Evolutionary conservation across 2,329 filamentous ascomycete genomes (phyloP), one percentile per base, ranked within the genome.

Genomic region (Cladosporium sp.): DNA sequence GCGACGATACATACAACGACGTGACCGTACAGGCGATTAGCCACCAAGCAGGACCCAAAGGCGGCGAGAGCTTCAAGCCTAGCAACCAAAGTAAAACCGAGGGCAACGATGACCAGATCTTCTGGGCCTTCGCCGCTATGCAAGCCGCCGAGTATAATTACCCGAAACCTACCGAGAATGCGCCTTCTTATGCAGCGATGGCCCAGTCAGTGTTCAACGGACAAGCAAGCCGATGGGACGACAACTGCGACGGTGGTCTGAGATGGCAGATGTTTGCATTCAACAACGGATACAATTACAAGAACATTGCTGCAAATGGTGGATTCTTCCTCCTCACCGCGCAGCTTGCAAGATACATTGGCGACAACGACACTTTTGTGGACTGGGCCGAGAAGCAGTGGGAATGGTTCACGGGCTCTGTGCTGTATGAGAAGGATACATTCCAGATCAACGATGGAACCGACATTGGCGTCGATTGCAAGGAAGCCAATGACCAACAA

Each of bases 1-100:
- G 81, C 49, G 84, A 87, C 64, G 62, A 69, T 4, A 76, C 75
- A 48, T 86, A 83, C 68, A 85, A 86, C 65, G 62, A 75, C 7
- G 72, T 79, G 9, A 69, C 81, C 11, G 79, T 72, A 49, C 61
- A 80, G 54, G 80, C 76, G 2, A 68, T 86, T 60, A 62, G 80
- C 12, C 77, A 76, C 60, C 82, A 85, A 62, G 72, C 75, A 18
- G 82, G 81, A 11, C 68, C 75, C n/a, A 71, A 73, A 51, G 68
- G 75, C n/a, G 71, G 73, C 51, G 61, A 66, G 9, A 76, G 84
- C 55, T 85, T 77, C 66, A 79, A 80, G 75, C 82, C 82, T 2
- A 48, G 54, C 12, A 69, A 68, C 42, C 65, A 68, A 50, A 64
- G 62, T 27, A 62, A 61, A 38, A 59, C 57, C 7, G 59, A 74